phyloP scores from a whole-genome alignment of 179 eudicot genomes.

The Pouteria campechiana region DNA sequence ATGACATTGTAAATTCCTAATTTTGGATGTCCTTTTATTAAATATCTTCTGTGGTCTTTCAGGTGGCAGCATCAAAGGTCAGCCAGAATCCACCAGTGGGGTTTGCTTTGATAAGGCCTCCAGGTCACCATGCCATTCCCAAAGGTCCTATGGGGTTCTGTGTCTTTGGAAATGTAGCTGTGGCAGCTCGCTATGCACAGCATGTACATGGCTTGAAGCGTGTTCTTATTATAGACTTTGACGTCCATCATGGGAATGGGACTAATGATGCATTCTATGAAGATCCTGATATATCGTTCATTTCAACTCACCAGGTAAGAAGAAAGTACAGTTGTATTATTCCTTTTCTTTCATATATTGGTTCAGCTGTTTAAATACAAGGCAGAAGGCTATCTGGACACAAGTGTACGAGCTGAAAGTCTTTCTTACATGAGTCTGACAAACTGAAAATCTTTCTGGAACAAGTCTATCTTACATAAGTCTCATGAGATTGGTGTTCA shows the following conservation, averaged over 20 bases:
- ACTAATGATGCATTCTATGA: constrained; percentile 89
- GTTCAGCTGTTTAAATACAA: no score
- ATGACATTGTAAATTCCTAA: neutral
- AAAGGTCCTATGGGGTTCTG: constrained; percentile 96
- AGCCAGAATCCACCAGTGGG: constrained; percentile 60
- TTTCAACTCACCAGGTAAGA: constrained; percentile 90
- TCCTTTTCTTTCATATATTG: no score
- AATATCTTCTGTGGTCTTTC: constrained; percentile 19
- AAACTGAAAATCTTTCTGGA: no score
- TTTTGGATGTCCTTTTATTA: neutral
- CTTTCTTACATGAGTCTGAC: no score
- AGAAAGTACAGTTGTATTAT: no score
- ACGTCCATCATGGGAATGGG: constrained; percentile 98
- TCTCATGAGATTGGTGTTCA: no score
- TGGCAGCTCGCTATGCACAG: constrained; percentile 94
- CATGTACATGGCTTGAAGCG: constrained; percentile 74
- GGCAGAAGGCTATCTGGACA: no score
- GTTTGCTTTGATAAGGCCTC: constrained; percentile 85
- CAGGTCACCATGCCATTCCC: constrained; percentile 96
- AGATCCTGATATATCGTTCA: constrained; percentile 83
- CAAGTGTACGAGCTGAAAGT: no score
- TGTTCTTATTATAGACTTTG: constrained; percentile 86
- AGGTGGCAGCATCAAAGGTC: constrained; percentile 69
- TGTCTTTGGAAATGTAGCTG: constrained; percentile 87
- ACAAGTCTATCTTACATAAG: no score